Conservation (phyloP, 23 red algal species). For the Gracilaria vermiculophylla region DNA sequence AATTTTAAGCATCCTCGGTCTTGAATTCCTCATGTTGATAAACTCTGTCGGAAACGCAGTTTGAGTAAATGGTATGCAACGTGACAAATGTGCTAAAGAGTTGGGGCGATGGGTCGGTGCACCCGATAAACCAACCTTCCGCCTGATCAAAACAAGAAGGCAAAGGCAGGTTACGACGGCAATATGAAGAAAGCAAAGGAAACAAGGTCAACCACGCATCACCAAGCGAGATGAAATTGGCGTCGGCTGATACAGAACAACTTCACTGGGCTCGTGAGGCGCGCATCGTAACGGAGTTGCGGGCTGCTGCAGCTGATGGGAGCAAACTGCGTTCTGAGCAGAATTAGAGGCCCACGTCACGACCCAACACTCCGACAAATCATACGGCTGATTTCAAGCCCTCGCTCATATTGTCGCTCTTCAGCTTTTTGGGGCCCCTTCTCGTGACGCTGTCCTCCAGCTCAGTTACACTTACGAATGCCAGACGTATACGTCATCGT, state of each 20-base stretch:
- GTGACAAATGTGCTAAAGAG: neutral
- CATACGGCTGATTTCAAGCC: no score
- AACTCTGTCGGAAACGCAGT: neutral
- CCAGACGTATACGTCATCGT: no score
- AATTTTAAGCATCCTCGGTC: slow-evolving; percentile 91
- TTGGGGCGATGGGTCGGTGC: no score
- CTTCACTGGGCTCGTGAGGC: neutral
- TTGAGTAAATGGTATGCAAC: neutral
- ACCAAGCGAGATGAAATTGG: neutral
- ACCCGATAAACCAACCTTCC: neutral
- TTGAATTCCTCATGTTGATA: slow-evolving; percentile 39
- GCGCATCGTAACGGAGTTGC: neutral
- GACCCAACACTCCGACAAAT: neutral
- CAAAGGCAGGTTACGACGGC: no score
- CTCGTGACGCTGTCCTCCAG: no score
- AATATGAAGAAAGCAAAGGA: neutral
- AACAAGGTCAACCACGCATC: neutral
- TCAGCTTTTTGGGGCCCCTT: no score
- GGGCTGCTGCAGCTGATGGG: neutral
- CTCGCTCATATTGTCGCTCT: no score
- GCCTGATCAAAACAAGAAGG: neutral
- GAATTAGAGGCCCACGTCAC: neutral
- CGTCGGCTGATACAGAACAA: neutral
- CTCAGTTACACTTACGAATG: no score
- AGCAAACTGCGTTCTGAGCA: neutral